Evolutionary conservation across 2,329 filamentous ascomycete species (phyloP), one percentile per base, ranked within the genome.

Genomic region (Daldinia sp.): DNA sequence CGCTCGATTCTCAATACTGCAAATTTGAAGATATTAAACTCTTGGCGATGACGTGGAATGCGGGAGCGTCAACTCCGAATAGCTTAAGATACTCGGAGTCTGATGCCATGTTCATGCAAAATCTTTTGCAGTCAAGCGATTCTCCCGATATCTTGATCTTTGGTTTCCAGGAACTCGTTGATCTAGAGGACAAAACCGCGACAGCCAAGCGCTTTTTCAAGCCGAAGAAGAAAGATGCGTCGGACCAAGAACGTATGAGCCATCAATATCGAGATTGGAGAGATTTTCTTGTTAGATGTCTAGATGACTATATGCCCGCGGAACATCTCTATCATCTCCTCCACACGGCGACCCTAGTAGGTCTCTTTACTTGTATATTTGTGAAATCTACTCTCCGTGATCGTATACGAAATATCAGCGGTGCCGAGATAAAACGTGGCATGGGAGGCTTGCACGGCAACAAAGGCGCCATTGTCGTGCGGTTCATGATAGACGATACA

Each of bases 151-250:
- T 99, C 56, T 82, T 98, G 2, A 88, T 98, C 0, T 99, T 99
- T 83, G 95, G 94, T 1, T 99, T 99, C 79, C 96, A 99, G 79
- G 96, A 99, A 80, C 86, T 99, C n/a, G 96, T 99, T 3, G 96
- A 99, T 77, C 85, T 99, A 6, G 96, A 99, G 79, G 93, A 99
- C 81, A 98, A 98, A 82, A 97, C 94, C 73, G 92, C 97, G 57
- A 98, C 95, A 23, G 96, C 96, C n/a, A 98, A 96, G 81, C 93
- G 93, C 62, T 90, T 98, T 73, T 91, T 98, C 78, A 96, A 94
- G 77, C 96, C 96, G 79, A 97, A 97, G 78, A 92, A 93, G 75
- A 90, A 92, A 33, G 89, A 77, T 33, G 73, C 91, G 10, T 89
- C 91, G 1, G 92, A 93, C 57, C 90, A 93, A 74, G 94, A 98